Evolutionary conservation across 202 grass and related monocot species (phyloP), one percentile per base, ranked within the genome.

Genomic region (Zizania palustris): DNA sequence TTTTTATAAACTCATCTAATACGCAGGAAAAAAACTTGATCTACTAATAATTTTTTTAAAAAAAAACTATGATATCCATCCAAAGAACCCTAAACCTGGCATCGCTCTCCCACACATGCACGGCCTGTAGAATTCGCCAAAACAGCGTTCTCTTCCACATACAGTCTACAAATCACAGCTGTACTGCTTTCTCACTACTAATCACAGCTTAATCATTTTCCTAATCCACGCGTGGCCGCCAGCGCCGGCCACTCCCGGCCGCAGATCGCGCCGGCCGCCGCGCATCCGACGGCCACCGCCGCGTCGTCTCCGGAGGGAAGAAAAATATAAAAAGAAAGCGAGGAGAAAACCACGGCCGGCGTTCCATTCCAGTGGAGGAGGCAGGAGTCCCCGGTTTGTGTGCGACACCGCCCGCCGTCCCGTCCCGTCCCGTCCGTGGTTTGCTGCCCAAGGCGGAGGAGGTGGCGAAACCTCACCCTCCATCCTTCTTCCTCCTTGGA

Each of bases 391-490:
- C 63, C 40, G 69, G 64, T 64, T 79, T 87, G 12, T 45, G 11
- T 9, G 69, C 75, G 39, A 73, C 74, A 68, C 78, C 72, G 72
- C 76, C 40, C 64, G 45, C 78, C 71, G 62, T 49, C 38, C n/a
- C n/a, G n/a, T n/a, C n/a, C n/a, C n/a, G n/a, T n/a, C 19, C 48
- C 39, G 75, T 40, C 73, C 65, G 18, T 82, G 84, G 84, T 81
- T 86, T 84, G 33, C 83, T 67, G 1, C 69, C 45, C 61, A 85
- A 10, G 50, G 72, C 40, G 76, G 7, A 4, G 64, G 57, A 33
- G 16, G 82, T 51, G 76, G 61, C 68, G 7, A 80, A 74, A 36
- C 62, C 83, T 54, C 68, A 60, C 42, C 68, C 34, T 50, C 5
- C 4, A 35, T 43, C 71, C 12, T 9, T 43, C 22, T 38, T 2